A percentile compares a stretch with the other conserved stretches of the same genome.
These are phyloP conservation scores for Lathyrus aphaca DNA, from an alignment of 306 rosid genomes.

Conservation along the genomic window DNA sequence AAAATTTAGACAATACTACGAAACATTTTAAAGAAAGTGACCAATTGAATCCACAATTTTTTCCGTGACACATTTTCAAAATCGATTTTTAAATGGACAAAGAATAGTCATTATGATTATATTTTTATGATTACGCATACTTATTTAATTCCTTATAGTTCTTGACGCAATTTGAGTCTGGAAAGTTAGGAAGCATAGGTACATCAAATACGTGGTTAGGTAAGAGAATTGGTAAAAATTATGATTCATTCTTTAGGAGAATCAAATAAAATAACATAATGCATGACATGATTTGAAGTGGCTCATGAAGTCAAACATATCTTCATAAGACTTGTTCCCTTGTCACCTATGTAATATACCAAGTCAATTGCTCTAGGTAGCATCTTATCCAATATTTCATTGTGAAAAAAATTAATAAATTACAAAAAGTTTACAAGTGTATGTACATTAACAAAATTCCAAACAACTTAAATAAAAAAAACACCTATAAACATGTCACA, in stretches of 20 bases:
- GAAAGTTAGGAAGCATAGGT: neutral
- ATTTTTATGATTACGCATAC: too few relatives aligned
- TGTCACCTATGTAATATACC: constrained; percentile 16
- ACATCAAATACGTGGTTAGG: neutral
- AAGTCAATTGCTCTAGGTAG: constrained; percentile 20
- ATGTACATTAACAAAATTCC: neutral
- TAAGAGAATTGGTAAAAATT: constrained; percentile 17
- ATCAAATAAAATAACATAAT: constrained; percentile 23
- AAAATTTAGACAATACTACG: too few relatives aligned
- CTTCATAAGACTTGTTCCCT: constrained; percentile 18
- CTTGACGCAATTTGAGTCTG: neutral
- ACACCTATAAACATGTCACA: neutral
- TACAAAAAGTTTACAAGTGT: constrained; percentile 15
- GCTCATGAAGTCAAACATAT: constrained; percentile 32
- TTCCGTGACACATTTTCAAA: too few relatives aligned
- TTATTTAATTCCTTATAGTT: neutral
- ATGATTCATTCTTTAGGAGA: neutral
- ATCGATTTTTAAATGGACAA: too few relatives aligned
- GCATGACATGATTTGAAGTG: constrained; percentile 21
- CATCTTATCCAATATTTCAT: constrained; percentile 4
- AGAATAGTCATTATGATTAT: too few relatives aligned
- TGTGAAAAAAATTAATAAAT: neutral
- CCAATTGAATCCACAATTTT: too few relatives aligned
- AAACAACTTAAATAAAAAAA: too few relatives aligned
- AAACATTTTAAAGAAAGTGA: too few relatives aligned